Evolutionary conservation across 768 basidiomycete species (phyloP).

Genomic region (Dentipellis fragilis): DNA sequence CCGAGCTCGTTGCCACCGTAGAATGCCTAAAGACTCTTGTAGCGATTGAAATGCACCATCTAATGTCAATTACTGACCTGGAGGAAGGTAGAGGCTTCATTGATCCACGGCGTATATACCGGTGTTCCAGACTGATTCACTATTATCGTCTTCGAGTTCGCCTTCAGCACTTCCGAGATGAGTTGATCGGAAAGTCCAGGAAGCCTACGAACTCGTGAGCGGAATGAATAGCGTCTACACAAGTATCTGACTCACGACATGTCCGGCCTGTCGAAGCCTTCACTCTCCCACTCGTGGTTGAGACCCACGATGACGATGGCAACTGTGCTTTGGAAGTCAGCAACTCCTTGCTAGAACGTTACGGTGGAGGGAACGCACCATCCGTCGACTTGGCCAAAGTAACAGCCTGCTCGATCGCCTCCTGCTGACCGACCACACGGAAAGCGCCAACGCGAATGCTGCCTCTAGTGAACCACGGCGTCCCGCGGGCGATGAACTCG

Average conservation of each 20-base stretch:
- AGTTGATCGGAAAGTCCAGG: slow-evolving; percentile 43
- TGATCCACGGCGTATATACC: slow-evolving; percentile 47
- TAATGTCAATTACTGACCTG: slow-evolving; percentile 23
- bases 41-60: slow-evolving; percentile 2
- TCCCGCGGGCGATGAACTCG: slow-evolving; percentile 18
- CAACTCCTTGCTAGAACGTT: background rate
- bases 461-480: slow-evolving; percentile 18
- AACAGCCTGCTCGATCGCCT: slow-evolving; percentile 24
- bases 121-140: slow-evolving; percentile 49
- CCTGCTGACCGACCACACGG: slow-evolving; percentile 20
- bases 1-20: slow-evolving; percentile 49
- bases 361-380: slow-evolving; percentile 18
- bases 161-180: slow-evolving; percentile 35
- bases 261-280: slow-evolving; percentile 46
- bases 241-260: slow-evolving; percentile 25
- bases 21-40: slow-evolving; percentile 27
- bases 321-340: slow-evolving; percentile 18
- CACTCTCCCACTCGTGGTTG: slow-evolving; percentile 51
- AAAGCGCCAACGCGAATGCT: slow-evolving; percentile 13
- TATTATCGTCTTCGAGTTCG: slow-evolving; percentile 46
- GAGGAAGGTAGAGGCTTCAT: slow-evolving; percentile 26
- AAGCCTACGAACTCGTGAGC: slow-evolving; percentile 22
- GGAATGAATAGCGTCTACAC: background rate
- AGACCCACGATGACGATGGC: slow-evolving; percentile 42
- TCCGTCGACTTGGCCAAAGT: slow-evolving; percentile 30